Percentiles rank a stretch among this genome's conserved stretches.
These are phyloP conservation scores for Scedosporium dehoogii DNA, from an alignment of 2,329 filamentous ascomycete genomes.

Conservation along the genomic window DNA sequence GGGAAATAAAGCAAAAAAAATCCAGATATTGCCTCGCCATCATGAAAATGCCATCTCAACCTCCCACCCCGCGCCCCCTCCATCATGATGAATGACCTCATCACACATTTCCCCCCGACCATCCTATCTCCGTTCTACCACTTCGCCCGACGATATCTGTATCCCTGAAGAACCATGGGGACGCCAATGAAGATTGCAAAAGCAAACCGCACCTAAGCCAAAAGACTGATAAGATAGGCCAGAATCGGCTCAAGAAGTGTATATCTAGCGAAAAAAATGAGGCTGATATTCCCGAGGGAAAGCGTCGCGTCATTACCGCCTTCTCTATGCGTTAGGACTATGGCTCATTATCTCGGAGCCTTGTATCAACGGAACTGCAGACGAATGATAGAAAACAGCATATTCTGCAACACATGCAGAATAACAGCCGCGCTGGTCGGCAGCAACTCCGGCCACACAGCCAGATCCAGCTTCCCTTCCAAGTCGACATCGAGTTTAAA, in stretches of 20 bases:
- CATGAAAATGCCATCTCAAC: neutral
- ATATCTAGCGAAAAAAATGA: neutral
- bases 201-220: neutral
- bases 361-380: slow-evolving; percentile 40
- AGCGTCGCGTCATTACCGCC: no score
- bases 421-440: slow-evolving; percentile 57
- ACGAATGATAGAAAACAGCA: slow-evolving; percentile 60
- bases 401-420: slow-evolving; percentile 61
- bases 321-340: no score
- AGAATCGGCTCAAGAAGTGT: slow-evolving; percentile 4
- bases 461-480: slow-evolving; percentile 55
- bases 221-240: slow-evolving; percentile 4
- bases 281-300: no score
- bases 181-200: neutral
- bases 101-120: neutral
- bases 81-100: neutral
- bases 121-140: neutral
- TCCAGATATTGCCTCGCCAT: neutral
- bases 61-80: neutral
- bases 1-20: neutral
- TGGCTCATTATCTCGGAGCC: neutral
- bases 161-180: neutral
- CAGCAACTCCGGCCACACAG: slow-evolving; percentile 56
- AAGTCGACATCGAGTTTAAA: slow-evolving; percentile 53
- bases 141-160: neutral